Percentiles rank a stretch among this genome's conserved stretches.
Conservation (phyloP, 2,329 filamentous ascomycete species). For the Ascochyta pisi region DNA sequence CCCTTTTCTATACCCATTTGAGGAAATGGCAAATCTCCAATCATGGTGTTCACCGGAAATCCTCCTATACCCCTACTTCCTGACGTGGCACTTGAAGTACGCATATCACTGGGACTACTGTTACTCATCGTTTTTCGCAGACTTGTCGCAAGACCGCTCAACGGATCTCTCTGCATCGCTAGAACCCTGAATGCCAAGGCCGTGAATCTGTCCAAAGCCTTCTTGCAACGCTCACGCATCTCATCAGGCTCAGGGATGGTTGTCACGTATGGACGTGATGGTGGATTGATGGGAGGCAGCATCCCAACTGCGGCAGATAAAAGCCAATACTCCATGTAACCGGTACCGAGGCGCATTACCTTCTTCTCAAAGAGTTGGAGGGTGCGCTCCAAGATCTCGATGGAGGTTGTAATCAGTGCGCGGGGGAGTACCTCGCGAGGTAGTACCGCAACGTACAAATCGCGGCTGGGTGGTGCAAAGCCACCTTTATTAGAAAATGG, state of each 20-base stretch:
- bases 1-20: conserved; percentile 10
- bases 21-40: conserved; percentile 14
- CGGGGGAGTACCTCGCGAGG: conserved; percentile 38
- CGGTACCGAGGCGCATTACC: conserved; percentile 45
- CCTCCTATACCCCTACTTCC: conserved; percentile 3
- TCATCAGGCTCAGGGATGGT: conserved; percentile 19
- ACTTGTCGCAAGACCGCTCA: conserved; percentile 28
- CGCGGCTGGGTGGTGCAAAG: conserved; percentile 9
- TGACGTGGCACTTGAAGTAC: conserved; percentile 5
- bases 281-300: conserved; percentile 30
- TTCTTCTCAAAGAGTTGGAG: conserved; percentile 42
- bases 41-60: background rate
- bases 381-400: conserved; percentile 40
- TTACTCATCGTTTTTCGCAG: conserved; percentile 28
- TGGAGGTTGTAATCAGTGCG: conserved; percentile 34
- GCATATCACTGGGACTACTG: conserved; percentile 6
- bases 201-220: conserved; percentile 37
- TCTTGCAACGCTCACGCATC: conserved; percentile 32
- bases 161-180: conserved; percentile 39
- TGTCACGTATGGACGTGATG: conserved; percentile 24
- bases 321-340: conserved; percentile 47
- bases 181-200: conserved; percentile 38
- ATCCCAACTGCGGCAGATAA: conserved; percentile 41
- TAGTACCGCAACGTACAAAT: conserved; percentile 25
- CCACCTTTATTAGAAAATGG: conserved; percentile 9